These are phyloP conservation scores for Zasmidium angulare DNA, from an alignment of 2,329 filamentous ascomycete genomes.

Conservation along the genomic window DNA sequence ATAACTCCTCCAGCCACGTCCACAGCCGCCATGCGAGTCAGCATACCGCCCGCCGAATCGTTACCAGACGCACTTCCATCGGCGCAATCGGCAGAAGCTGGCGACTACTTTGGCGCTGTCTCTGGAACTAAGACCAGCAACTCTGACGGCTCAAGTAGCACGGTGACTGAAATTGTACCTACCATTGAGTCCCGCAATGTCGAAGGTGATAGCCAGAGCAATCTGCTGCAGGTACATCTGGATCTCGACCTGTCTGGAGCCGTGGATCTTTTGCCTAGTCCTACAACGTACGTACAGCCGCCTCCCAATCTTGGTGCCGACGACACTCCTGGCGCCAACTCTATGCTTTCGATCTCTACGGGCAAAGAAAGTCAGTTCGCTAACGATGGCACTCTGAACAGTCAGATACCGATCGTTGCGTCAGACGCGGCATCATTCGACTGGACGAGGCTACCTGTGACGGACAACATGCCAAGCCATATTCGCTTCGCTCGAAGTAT, in stretches of 20 bases:
- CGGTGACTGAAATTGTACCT: conserved; percentile 20
- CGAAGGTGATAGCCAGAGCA: neutral
- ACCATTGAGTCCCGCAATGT: conserved; percentile 23
- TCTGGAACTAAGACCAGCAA: conserved; percentile 8
- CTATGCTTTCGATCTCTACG: conserved; percentile 12
- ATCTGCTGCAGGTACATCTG: conserved; percentile 5
- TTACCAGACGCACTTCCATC: conserved; percentile 3
- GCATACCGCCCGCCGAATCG: conserved; percentile 17
- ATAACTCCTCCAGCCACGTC: conserved; percentile 19
- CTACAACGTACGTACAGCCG: conserved; percentile 28
- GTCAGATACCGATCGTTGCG: conserved; percentile 27
- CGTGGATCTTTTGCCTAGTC: conserved; percentile 24
- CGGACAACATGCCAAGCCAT: conserved; percentile 64
- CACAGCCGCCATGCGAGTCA: conserved; percentile 28
- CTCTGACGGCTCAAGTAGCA: conserved; percentile 14
- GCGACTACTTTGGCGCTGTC: conserved; percentile 30
- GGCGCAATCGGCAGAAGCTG: conserved; percentile 16
- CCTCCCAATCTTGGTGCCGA: conserved; percentile 10
- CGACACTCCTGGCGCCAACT: conserved; percentile 16
- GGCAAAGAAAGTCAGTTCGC: conserved; percentile 13
- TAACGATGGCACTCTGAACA: conserved; percentile 21
- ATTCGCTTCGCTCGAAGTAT: conserved; percentile 70
- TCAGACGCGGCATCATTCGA: conserved; percentile 63
- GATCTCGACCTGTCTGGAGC: conserved; percentile 21
- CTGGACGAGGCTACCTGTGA: conserved; percentile 72